phyloP scores from a whole-genome alignment of 1,284 basidiomycete species.

The Cystobasidium slooffiae region DNA sequence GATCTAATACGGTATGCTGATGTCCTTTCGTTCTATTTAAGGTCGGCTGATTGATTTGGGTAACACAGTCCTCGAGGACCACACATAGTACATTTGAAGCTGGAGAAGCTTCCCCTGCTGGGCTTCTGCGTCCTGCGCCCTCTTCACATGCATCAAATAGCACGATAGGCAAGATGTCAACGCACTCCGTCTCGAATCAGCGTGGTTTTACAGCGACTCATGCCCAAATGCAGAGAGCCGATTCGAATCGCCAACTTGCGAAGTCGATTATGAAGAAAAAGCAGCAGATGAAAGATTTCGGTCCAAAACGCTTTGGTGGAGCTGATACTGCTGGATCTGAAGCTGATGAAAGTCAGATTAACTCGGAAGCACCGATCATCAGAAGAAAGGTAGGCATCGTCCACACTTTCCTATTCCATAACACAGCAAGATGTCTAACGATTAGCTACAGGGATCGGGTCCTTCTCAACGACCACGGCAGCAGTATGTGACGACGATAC shows the following conservation, averaged over 20 bases:
- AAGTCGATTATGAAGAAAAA: conserved; percentile 29
- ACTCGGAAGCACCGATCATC: conserved; percentile 36
- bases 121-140: conserved; percentile 8
- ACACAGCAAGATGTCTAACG: not conserved
- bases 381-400: conserved; percentile 20
- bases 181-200: conserved; percentile 12
- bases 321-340: conserved; percentile 40
- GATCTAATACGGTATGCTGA: conserved; percentile 21
- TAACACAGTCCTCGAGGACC: conserved; percentile 10
- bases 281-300: conserved; percentile 17
- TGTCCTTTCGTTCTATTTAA: not conserved
- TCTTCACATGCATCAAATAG: conserved; percentile 42
- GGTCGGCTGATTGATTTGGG: not conserved
- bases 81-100: conserved; percentile 4
- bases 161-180: conserved; percentile 27
- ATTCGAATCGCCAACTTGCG: conserved; percentile 25
- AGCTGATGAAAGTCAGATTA: conserved; percentile 42
- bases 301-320: conserved; percentile 14
- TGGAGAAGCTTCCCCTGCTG: conserved; percentile 14
- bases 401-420: not conserved
- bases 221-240: conserved; percentile 10
- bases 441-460: not conserved
- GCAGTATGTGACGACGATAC: conserved; percentile 35
- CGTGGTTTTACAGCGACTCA: not conserved
- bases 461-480: conserved; percentile 36